A percentile compares a stretch with the other conserved stretches of the same genome.
Conservation (phyloP, 2,329 filamentous ascomycete genomes). For the Fusarium armeniacum region DNA sequence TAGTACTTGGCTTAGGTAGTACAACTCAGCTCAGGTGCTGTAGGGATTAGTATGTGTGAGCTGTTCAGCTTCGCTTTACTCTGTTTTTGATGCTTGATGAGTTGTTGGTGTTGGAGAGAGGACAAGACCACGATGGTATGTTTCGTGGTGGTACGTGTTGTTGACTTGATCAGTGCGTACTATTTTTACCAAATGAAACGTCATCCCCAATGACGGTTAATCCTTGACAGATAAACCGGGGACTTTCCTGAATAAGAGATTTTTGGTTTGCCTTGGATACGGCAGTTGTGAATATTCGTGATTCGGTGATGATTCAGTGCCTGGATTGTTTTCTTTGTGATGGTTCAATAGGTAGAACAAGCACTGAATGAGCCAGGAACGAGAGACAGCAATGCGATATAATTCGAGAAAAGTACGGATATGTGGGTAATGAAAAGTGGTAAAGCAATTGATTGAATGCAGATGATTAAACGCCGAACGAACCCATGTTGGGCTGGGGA, state of each 20-base stretch:
- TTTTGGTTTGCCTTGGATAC: conserved; percentile 1
- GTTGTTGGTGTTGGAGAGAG: neutral
- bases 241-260: neutral
- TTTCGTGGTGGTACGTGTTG: neutral
- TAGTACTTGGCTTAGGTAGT: no score
- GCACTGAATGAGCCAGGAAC: neutral
- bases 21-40: neutral
- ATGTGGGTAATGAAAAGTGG: neutral
- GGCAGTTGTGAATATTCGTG: neutral
- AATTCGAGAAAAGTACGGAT: neutral
- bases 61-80: neutral
- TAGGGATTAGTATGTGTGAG: neutral
- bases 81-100: neutral
- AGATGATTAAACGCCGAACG: conserved; percentile 3
- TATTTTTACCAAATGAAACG: conserved; percentile 2
- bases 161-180: conserved; percentile 2
- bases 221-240: conserved; percentile 4
- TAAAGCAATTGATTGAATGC: neutral
- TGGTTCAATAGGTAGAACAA: neutral
- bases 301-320: no score
- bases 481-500: neutral
- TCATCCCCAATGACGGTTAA: conserved; percentile 1
- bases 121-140: neutral
- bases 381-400: neutral
- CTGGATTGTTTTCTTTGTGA: neutral